phyloP scores from a whole-genome alignment of 495 filamentous ascomycete genomes.

The Aspergillus funiculosus region DNA sequence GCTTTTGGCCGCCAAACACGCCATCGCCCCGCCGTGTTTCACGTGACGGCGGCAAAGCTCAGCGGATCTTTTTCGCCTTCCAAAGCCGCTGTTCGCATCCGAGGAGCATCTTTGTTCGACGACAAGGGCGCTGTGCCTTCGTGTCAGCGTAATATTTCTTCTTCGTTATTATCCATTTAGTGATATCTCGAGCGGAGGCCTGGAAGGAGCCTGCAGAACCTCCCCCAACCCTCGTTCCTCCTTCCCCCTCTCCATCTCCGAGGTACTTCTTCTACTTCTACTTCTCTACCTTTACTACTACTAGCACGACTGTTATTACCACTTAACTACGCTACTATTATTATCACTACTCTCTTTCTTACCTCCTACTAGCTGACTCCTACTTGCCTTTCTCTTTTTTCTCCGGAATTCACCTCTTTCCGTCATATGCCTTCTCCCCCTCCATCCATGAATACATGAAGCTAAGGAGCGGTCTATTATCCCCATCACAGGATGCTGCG shows the following conservation, averaged over 20 bases:
- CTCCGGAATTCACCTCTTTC: no score
- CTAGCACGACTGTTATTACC: no score
- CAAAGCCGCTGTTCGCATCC: slow-evolving; percentile 6
- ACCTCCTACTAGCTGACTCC: neutral
- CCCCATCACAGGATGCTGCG: slow-evolving; percentile 14
- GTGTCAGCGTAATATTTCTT: neutral
- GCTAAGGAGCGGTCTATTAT: neutral
- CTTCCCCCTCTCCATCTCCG: neutral
- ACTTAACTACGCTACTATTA: no score
- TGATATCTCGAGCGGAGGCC: neutral
- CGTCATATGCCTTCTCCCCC: slow-evolving; percentile 4
- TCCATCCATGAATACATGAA: neutral
- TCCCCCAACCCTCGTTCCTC: neutral
- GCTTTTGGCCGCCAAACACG: neutral
- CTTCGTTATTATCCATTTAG: neutral
- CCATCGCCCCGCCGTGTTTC: slow-evolving; percentile 6
- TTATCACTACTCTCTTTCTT: neutral
- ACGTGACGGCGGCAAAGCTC: slow-evolving; percentile 8
- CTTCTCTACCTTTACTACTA: no score
- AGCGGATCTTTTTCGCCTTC: no score
- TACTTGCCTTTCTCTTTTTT: no score
- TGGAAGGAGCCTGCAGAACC: neutral
- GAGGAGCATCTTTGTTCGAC: neutral
- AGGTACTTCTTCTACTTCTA: no score
- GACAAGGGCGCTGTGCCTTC: neutral